Evolutionary conservation across 257 asterid species (phyloP), one percentile per base, ranked within the genome.

Genomic region (Forsythia viridissima): DNA sequence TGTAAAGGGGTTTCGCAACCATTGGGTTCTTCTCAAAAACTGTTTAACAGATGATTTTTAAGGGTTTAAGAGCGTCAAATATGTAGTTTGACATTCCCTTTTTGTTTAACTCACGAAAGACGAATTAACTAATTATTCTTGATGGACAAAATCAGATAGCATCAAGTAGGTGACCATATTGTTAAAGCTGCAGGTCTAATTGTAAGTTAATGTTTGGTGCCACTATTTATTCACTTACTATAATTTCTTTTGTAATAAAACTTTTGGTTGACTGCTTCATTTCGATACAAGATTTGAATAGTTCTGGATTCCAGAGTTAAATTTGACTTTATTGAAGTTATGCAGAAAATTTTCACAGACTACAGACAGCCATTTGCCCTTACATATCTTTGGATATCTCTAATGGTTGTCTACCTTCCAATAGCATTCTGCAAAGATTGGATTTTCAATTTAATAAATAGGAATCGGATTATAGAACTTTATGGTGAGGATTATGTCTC

Each of bases 291-390:
- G 15, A 4, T 18, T 63, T 63, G 24, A 63, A 63, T 24, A 3
- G 2, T 63, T 63, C 36, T 66, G 20, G 57, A 46, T 34, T 73
- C n/a, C 44, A 67, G 46, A 43, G 59, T 76, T 48, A 42, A 81
- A 30, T 39, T 21, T 82, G 69, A 74, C 72, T 78, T 63, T 67
- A 6, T 51, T 65, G 44, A 77, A 51, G 39, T 72, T 84, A 36
- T 79, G 88, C 92, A 92, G 97, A 89, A 87, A 83, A 90, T 91
- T 4, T 90, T 91, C 82, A 86, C 82, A 16, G 90, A 90, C 74
- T 93, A 91, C 78, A 86, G 89, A 75, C 98, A 93, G 75, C 98
- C 97, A 41, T 93, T 93, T 77, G 96, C 89, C 16, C 82, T 93
- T 41, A 93, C 97, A 44, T 93, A 89, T 83, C 80, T 90, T 40